Evolutionary conservation across 345 rosid species (phyloP).

Genomic region (Lepidium aucheri): DNA sequence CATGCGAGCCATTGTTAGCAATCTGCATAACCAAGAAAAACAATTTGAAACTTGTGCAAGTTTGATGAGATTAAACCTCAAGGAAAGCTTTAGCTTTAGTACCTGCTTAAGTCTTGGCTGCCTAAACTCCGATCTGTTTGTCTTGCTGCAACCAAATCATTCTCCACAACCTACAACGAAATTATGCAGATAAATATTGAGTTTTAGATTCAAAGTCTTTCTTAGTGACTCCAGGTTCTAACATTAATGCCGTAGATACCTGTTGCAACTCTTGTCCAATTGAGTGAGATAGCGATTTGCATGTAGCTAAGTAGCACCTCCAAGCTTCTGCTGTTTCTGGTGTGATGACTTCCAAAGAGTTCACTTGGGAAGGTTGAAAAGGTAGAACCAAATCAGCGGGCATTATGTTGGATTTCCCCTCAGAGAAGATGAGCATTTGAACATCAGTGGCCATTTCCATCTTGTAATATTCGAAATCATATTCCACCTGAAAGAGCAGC

Average conservation of each 20-base stretch:
- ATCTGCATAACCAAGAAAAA: slow-evolving; percentile 30
- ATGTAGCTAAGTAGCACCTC: slow-evolving; percentile 85
- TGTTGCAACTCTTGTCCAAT: slow-evolving; percentile 66
- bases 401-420: slow-evolving; percentile 82
- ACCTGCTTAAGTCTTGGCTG: slow-evolving; percentile 85
- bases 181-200: neutral
- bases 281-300: slow-evolving; percentile 62
- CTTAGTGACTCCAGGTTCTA: neutral
- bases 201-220: neutral
- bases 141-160: slow-evolving; percentile 76
- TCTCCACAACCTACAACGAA: slow-evolving; percentile 53
- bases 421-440: slow-evolving; percentile 63
- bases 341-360: slow-evolving; percentile 30
- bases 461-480: slow-evolving; percentile 77
- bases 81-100: neutral
- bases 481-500: slow-evolving; percentile 57
- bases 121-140: slow-evolving; percentile 70
- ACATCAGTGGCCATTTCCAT: slow-evolving; percentile 86
- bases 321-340: slow-evolving; percentile 54
- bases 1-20: slow-evolving; percentile 82
- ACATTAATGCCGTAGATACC: slow-evolving; percentile 29
- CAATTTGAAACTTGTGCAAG: neutral
- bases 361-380: slow-evolving; percentile 53
- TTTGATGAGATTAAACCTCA: neutral
- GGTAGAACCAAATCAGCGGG: slow-evolving; percentile 82